phyloP scores from a whole-genome alignment of 345 rosid species.

The Raphanus raphanistrum region DNA sequence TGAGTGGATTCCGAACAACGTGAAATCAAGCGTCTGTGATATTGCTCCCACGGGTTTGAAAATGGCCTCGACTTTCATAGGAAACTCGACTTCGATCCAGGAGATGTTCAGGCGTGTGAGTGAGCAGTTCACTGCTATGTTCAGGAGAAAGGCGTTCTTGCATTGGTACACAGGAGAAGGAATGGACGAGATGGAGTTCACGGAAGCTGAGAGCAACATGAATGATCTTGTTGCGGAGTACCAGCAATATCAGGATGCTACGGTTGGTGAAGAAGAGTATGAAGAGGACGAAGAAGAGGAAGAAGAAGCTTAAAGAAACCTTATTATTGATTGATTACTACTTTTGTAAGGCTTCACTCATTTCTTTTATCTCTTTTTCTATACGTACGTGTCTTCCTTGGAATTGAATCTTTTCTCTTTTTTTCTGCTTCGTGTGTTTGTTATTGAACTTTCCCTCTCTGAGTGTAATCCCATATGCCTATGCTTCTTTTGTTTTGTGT shows the following conservation, averaged over 20 bases:
- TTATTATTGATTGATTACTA: background rate
- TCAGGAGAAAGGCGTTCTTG: background rate
- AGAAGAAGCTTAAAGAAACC: background rate
- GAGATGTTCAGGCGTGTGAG: background rate
- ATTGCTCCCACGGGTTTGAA: background rate
- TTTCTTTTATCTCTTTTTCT: background rate
- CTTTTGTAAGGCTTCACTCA: background rate
- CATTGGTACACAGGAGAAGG: constrained; percentile 1
- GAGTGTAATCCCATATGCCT: background rate
- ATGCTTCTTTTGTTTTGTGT: background rate
- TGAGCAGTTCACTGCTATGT: constrained; percentile 1
- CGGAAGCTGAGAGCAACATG: background rate
- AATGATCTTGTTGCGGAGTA: background rate
- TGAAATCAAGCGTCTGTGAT: background rate
- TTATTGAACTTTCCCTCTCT: background rate
- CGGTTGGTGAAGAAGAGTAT: background rate
- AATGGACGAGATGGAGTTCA: background rate
- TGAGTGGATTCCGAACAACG: background rate
- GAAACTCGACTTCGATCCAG: background rate
- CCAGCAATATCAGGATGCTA: constrained; percentile 4
- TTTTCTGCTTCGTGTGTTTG: background rate
- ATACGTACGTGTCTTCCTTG: background rate
- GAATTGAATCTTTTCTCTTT: background rate
- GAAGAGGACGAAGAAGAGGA: background rate
- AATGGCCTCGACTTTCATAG: background rate